Conservation (phyloP, 305 asterid genomes). For the Fraxinus latifolia region DNA sequence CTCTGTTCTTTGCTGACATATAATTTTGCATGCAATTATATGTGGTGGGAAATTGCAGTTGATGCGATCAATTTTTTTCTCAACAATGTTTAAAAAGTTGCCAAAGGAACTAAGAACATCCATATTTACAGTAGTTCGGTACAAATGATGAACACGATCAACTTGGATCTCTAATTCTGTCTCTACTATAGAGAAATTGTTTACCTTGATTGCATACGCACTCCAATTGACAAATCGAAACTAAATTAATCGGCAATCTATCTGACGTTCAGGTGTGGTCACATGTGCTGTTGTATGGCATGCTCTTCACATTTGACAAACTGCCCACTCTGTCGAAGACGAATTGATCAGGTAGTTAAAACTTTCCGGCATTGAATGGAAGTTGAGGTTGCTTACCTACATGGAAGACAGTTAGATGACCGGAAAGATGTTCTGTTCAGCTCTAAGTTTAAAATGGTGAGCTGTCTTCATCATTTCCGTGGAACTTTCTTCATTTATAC, state of each 20-base stretch:
- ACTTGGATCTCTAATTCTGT: not conserved
- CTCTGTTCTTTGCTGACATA: not conserved
- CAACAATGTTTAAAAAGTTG: not conserved
- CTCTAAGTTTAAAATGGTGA: not conserved
- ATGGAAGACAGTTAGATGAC: conserved; percentile 10
- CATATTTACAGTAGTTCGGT: not conserved
- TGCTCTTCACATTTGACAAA: conserved; percentile 84
- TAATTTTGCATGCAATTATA: not conserved
- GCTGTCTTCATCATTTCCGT: not conserved
- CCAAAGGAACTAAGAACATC: not conserved
- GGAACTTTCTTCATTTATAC: not conserved
- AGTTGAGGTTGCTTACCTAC: not conserved
- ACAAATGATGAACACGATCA: not conserved
- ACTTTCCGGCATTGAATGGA: conserved; percentile 60
- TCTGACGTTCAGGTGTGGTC: conserved; percentile 84
- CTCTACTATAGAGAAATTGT: not conserved
- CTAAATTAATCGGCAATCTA: conserved; percentile 10
- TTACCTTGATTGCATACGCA: not conserved
- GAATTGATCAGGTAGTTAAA: conserved; percentile 72
- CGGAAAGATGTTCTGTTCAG: conserved; percentile 11
- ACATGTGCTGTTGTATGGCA: conserved; percentile 91
- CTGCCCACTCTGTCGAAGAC: conserved; percentile 94
- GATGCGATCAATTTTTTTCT: not conserved
- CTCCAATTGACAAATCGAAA: not conserved
- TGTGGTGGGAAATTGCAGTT: not conserved